Evolutionary conservation across 148 eudicot genomes (phyloP).

Genomic region (Spergularia marina): DNA sequence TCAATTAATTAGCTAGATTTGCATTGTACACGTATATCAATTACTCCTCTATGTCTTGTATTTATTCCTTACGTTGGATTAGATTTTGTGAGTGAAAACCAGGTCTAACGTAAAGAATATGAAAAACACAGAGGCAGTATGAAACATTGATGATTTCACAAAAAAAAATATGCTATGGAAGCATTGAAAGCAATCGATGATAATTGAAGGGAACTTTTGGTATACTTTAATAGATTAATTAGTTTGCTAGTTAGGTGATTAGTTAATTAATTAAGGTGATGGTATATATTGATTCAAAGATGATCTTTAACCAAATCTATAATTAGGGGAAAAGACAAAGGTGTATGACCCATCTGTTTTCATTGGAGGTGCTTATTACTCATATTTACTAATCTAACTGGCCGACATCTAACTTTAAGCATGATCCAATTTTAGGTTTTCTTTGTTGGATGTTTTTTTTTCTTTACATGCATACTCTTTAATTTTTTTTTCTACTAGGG

Average conservation of each 20-base stretch:
- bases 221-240: neutral
- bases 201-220: neutral
- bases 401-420: conserved; percentile 37
- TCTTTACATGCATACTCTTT: conserved; percentile 20
- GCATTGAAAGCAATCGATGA: neutral
- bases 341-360: conserved; percentile 12
- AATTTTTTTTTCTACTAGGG: neutral
- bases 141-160: no score
- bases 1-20: conserved; percentile 24
- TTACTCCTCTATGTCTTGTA: neutral
- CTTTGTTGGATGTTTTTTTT: conserved; percentile 19
- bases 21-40: neutral
- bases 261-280: neutral
- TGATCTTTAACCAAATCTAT: conserved; percentile 27
- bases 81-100: no score
- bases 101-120: neutral
- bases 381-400: conserved; percentile 29
- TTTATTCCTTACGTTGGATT: no score
- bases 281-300: conserved; percentile 28
- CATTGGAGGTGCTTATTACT: neutral
- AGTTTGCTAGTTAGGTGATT: conserved; percentile 22
- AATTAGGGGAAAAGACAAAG: conserved; percentile 25
- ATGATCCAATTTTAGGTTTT: conserved; percentile 26
- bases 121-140: no score
- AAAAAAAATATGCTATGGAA: neutral